Percentiles rank a stretch among this genome's conserved stretches.
Conservation (phyloP, 192 early-diverging fungal genomes). For the Coemansia aciculifera region DNA sequence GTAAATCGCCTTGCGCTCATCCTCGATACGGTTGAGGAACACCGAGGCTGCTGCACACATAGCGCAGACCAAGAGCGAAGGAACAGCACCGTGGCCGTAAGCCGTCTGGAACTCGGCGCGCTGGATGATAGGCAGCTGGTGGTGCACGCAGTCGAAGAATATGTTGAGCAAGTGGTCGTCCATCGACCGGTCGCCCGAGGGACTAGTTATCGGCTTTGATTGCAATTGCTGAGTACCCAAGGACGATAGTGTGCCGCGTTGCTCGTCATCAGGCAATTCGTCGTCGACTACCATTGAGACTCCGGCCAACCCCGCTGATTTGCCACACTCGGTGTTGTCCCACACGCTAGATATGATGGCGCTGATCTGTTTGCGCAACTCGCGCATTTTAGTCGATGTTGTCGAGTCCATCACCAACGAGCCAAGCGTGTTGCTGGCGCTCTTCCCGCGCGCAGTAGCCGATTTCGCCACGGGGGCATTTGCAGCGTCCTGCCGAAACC, state of each 20-base stretch:
- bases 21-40: constrained; percentile 52
- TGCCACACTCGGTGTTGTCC: constrained; percentile 51
- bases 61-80: constrained; percentile 42
- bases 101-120: constrained; percentile 23
- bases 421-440: constrained; percentile 36
- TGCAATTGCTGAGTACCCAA: neutral
- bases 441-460: constrained; percentile 43
- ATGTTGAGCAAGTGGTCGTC: constrained; percentile 46
- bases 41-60: constrained; percentile 52
- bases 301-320: constrained; percentile 51
- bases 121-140: constrained; percentile 50
- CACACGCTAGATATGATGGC: constrained; percentile 51
- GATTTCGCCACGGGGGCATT: constrained; percentile 3
- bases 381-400: constrained; percentile 31
- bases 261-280: constrained; percentile 9
- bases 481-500: neutral
- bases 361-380: constrained; percentile 37
- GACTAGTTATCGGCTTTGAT: constrained; percentile 15
- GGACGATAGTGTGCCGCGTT: neutral
- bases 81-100: constrained; percentile 20
- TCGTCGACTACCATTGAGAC: constrained; percentile 37
- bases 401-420: neutral
- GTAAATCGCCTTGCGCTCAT: constrained; percentile 49
- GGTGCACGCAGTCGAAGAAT: constrained; percentile 48
- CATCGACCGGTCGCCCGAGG: constrained; percentile 42